Evolutionary conservation across 2,329 filamentous ascomycete species (phyloP).

Genomic region (Exophiala lecanii-corni): DNA sequence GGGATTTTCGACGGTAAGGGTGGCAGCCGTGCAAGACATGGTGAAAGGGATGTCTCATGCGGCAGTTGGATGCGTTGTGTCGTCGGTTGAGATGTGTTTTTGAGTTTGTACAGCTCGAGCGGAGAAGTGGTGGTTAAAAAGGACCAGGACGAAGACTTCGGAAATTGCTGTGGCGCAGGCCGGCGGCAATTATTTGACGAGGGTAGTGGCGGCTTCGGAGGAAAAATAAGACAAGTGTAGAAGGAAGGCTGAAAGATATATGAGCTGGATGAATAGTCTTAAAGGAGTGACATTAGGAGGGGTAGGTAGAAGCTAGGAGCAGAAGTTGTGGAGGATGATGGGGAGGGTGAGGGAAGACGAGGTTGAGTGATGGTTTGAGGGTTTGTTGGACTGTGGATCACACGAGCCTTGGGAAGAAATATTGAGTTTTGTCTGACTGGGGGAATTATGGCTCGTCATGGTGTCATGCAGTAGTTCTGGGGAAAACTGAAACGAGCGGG

Average conservation of each 20-base stretch:
- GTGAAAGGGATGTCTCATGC: conserved; percentile 9
- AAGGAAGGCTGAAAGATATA: too few species aligned
- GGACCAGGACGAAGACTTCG: neutral
- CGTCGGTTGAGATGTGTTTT: conserved; percentile 1
- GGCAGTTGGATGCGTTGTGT: conserved; percentile 6
- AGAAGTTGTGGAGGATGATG: neutral
- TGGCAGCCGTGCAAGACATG: conserved; percentile 19
- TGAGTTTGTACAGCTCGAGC: too few species aligned
- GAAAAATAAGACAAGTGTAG: neutral
- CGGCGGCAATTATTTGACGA: too few species aligned
- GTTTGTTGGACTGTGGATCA: too few species aligned
- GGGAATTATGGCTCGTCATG: too few species aligned
- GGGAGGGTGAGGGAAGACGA: too few species aligned
- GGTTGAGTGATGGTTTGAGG: too few species aligned
- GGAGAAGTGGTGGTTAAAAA: neutral
- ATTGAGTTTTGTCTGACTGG: too few species aligned
- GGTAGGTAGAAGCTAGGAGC: neutral
- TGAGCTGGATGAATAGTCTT: neutral
- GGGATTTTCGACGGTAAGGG: conserved; percentile 15
- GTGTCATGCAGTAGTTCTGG: too few species aligned
- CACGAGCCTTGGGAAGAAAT: too few species aligned
- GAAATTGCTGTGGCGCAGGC: conserved; percentile 3
- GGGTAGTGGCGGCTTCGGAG: neutral
- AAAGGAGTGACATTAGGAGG: neutral
- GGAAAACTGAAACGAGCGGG: too few species aligned